These are phyloP conservation scores for Yamadazyma dendronema DNA, from an alignment of 1,139 yeast species.

Conservation along the genomic window DNA sequence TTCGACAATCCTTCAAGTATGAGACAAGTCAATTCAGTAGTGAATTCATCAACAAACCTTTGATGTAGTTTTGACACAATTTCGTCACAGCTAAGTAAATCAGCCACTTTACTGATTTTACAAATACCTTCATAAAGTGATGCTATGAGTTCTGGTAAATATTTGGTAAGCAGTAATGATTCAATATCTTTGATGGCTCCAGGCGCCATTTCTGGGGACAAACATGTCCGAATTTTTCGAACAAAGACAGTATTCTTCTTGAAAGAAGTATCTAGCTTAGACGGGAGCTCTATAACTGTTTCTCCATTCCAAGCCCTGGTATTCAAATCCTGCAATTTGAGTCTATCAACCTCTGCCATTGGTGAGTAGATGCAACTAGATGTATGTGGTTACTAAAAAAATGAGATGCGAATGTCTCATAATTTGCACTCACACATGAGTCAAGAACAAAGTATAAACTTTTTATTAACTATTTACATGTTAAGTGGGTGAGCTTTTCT, in stretches of 20 bases:
- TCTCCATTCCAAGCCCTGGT: constrained; percentile 55
- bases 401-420: too few relatives aligned
- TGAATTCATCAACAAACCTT: constrained; percentile 57
- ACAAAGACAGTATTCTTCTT: constrained; percentile 85
- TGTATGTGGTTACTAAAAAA: too few relatives aligned
- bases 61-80: constrained; percentile 76
- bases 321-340: constrained; percentile 41
- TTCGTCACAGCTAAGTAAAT: constrained; percentile 62
- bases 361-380: background rate
- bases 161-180: constrained; percentile 69
- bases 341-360: constrained; percentile 1
- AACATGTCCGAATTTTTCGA: constrained; percentile 60
- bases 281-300: constrained; percentile 21
- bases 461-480: constrained; percentile 8
- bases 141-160: constrained; percentile 66
- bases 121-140: constrained; percentile 64
- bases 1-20: constrained; percentile 46
- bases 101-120: constrained; percentile 55
- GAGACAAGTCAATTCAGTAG: constrained; percentile 49
- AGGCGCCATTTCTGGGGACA: constrained; percentile 39
- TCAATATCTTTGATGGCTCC: constrained; percentile 59
- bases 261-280: constrained; percentile 67
- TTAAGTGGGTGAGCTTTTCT: constrained; percentile 31
- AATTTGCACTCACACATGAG: too few relatives aligned
- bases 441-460: background rate